Percentiles rank a stretch among this genome's conserved stretches.
phyloP scores from a whole-genome alignment of 495 filamentous ascomycete species.

The Hyaloscypha variabilis region DNA sequence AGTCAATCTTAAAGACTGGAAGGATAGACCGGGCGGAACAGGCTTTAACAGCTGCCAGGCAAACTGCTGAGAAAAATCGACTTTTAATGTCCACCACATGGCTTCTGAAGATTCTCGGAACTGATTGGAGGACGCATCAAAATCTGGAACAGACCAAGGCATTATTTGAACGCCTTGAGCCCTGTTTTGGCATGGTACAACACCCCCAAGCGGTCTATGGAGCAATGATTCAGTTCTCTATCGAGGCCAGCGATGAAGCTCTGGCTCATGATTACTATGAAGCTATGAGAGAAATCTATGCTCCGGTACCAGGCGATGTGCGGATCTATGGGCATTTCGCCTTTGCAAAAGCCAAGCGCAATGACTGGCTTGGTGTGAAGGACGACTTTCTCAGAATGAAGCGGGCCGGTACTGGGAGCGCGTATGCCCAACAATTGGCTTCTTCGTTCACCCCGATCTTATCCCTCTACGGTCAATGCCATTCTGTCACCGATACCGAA shows the following conservation, averaged over 20 bases:
- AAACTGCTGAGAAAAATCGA: slow-evolving; percentile 20
- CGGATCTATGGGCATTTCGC: slow-evolving; percentile 39
- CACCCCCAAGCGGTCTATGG: slow-evolving; percentile 26
- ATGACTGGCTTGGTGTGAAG: slow-evolving; percentile 49
- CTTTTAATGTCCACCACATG: slow-evolving; percentile 19
- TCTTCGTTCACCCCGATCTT: slow-evolving; percentile 44
- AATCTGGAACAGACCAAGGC: slow-evolving; percentile 22
- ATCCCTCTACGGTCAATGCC: slow-evolving; percentile 43
- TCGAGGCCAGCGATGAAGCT: slow-evolving; percentile 29
- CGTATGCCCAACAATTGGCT: slow-evolving; percentile 24
- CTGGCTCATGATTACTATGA: slow-evolving; percentile 21
- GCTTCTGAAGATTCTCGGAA: slow-evolving; percentile 26
- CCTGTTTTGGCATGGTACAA: neutral
- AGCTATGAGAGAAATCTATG: slow-evolving; percentile 1
- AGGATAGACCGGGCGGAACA: slow-evolving; percentile 18
- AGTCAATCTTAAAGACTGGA: slow-evolving; percentile 15
- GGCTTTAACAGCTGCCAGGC: slow-evolving; percentile 12
- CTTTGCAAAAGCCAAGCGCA: slow-evolving; percentile 39
- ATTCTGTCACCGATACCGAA: slow-evolving; percentile 44
- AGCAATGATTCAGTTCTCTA: slow-evolving; percentile 31
- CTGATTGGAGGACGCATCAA: slow-evolving; percentile 23
- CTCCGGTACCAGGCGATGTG: slow-evolving; percentile 9
- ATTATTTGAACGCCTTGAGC: slow-evolving; percentile 26
- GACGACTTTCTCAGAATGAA: slow-evolving; percentile 39
- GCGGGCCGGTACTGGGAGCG: slow-evolving; percentile 6